phyloP scores from a whole-genome alignment of 2,329 filamentous ascomycete genomes.

The Monosporascus cannonballus region DNA sequence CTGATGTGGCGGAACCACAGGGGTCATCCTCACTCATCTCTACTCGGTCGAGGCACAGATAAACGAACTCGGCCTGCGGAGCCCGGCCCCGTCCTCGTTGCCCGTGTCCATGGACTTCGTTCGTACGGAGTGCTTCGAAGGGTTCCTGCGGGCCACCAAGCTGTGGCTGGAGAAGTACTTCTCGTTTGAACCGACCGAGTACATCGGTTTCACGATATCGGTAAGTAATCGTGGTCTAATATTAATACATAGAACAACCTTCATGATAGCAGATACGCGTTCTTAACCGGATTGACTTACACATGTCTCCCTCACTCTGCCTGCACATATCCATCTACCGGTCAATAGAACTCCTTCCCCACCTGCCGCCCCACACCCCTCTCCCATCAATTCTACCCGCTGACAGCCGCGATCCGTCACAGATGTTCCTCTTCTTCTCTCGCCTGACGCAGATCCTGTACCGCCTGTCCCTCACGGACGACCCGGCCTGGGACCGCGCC shows the following conservation, averaged over 20 bases:
- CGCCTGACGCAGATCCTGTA: slow-evolving; percentile 22
- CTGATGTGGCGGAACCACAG: slow-evolving; percentile 15
- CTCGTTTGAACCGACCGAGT: slow-evolving; percentile 11
- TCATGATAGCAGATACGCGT: too few species aligned
- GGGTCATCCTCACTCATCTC: slow-evolving; percentile 28
- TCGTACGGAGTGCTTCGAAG: slow-evolving; percentile 17
- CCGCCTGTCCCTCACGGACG: slow-evolving; percentile 20
- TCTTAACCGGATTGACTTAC: too few species aligned
- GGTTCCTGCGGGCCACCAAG: slow-evolving; percentile 16
- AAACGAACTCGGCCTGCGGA: slow-evolving; percentile 28
- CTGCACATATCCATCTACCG: too few species aligned
- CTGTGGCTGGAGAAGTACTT: slow-evolving; percentile 19
- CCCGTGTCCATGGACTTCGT: slow-evolving; percentile 4
- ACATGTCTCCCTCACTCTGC: too few species aligned
- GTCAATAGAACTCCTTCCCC: neutral
- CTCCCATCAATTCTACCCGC: neutral
- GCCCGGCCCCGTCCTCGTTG: neutral
- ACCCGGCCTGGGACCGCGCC: slow-evolving; percentile 21
- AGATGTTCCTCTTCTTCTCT: slow-evolving; percentile 17
- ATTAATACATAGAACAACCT: too few species aligned
- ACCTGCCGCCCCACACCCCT: neutral
- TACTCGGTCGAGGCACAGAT: slow-evolving; percentile 31
- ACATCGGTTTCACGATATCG: slow-evolving; percentile 17
- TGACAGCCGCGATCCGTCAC: neutral
- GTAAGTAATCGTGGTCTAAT: neutral